A percentile compares a stretch with the other conserved stretches of the same genome.
These are phyloP conservation scores for Lasiosphaeria ovina DNA, from an alignment of 495 filamentous ascomycete genomes.

Conservation along the genomic window DNA sequence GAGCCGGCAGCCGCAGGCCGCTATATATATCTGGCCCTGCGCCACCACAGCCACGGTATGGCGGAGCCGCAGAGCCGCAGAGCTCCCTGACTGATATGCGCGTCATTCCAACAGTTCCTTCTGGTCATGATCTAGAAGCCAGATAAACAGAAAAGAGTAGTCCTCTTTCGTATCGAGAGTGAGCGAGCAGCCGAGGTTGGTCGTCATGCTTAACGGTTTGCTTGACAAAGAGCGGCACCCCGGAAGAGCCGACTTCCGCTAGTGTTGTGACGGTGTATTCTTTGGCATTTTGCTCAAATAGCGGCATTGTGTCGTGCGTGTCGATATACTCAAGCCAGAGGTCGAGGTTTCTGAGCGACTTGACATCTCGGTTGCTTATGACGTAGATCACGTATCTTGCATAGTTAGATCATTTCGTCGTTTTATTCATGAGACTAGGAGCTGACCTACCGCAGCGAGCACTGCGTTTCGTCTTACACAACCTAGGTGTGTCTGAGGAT, in stretches of 20 bases:
- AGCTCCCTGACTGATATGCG: no score
- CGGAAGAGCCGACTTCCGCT: slow-evolving; percentile 31
- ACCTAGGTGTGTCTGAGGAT: slow-evolving; percentile 42
- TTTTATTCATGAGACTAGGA: neutral
- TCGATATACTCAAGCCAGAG: slow-evolving; percentile 49
- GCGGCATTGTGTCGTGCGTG: slow-evolving; percentile 41
- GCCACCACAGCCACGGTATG: no score
- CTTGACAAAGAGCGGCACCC: slow-evolving; percentile 26
- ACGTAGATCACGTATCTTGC: slow-evolving; percentile 47
- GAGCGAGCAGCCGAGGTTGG: slow-evolving; percentile 25
- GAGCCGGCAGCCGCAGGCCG: no score
- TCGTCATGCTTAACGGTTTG: slow-evolving; percentile 32
- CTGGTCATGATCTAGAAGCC: slow-evolving; percentile 32
- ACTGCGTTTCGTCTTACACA: slow-evolving; percentile 42
- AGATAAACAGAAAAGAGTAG: slow-evolving; percentile 26
- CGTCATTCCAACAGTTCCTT: no score
- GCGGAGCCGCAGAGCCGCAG: no score
- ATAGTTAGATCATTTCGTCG: neutral
- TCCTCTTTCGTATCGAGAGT: slow-evolving; percentile 20
- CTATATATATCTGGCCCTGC: no score
- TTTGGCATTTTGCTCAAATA: slow-evolving; percentile 41
- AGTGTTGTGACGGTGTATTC: slow-evolving; percentile 42
- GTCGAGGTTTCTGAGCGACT: slow-evolving; percentile 46
- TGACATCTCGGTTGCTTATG: slow-evolving; percentile 50
- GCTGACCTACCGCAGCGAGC: slow-evolving; percentile 36